Conservation (phyloP, 257 asterid species). For the Nicotiana tomentosiformis region DNA sequence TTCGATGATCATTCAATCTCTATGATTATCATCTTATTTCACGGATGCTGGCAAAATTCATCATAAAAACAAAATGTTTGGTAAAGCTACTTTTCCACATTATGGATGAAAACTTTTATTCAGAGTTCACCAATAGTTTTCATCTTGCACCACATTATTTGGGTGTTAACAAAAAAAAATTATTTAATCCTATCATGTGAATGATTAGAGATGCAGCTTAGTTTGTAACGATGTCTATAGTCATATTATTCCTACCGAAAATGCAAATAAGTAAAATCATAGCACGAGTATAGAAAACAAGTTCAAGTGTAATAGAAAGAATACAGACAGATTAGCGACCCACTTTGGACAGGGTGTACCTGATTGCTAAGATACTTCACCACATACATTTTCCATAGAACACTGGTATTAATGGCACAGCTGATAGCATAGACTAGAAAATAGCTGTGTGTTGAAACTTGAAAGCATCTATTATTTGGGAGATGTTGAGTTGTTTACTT, state of each 20-base stretch:
- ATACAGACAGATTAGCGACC: background rate
- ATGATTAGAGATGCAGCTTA: background rate
- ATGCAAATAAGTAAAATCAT: background rate
- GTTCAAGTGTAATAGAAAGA: background rate
- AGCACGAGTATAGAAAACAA: background rate
- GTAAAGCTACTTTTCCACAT: background rate
- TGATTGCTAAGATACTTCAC: background rate
- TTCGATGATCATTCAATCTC: background rate
- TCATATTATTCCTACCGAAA: background rate
- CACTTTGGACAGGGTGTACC: background rate
- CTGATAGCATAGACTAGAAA: background rate
- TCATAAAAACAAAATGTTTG: background rate
- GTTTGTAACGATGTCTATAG: background rate
- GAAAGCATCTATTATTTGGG: background rate
- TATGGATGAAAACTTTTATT: background rate
- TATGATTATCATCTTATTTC: background rate
- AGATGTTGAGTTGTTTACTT: background rate
- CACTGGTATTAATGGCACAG: background rate
- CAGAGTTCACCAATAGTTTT: background rate
- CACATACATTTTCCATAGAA: background rate
- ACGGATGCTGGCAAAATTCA: background rate
- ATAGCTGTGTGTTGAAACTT: background rate
- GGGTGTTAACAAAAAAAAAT: background rate
- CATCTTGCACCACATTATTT: background rate
- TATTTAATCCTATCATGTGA: conserved; percentile 2